Evolutionary conservation across 768 basidiomycete genomes (phyloP).

Genomic region (Collybiopsis luxurians): DNA sequence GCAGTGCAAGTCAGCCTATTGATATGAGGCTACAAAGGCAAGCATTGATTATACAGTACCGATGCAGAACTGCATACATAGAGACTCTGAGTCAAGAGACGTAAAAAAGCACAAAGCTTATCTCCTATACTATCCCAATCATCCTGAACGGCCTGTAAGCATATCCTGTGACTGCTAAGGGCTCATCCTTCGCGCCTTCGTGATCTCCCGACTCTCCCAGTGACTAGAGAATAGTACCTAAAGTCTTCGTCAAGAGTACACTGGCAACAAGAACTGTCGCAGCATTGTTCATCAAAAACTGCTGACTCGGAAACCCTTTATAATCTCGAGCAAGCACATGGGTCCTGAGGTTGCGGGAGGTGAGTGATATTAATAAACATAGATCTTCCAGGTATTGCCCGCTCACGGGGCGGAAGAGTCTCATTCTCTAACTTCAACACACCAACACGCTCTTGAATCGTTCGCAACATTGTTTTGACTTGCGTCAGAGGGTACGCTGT

Average conservation of each 20-base stretch:
- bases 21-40: too few relatives aligned
- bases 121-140: too few relatives aligned
- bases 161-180: not conserved
- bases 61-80: too few relatives aligned
- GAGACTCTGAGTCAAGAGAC: too few relatives aligned
- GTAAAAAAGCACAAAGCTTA: too few relatives aligned
- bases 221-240: slow-evolving; percentile 4
- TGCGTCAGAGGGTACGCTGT: slow-evolving; percentile 76
- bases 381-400: too few relatives aligned
- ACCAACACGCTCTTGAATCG: slow-evolving; percentile 77
- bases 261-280: not conserved
- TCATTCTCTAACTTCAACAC: slow-evolving; percentile 75
- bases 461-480: slow-evolving; percentile 58
- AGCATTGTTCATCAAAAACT: not conserved
- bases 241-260: not conserved
- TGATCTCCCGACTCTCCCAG: slow-evolving; percentile 6
- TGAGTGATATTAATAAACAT: too few relatives aligned
- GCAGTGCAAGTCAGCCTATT: too few relatives aligned
- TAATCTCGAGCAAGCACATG: too few relatives aligned
- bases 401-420: slow-evolving; percentile 77
- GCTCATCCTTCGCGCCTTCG: not conserved
- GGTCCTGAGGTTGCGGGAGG: too few relatives aligned
- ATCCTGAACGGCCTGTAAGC: too few relatives aligned
- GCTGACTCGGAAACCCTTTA: not conserved
- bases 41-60: too few relatives aligned